A percentile compares a stretch with the other conserved stretches of the same genome.
Conservation (phyloP, 2,329 filamentous ascomycete species). For the Monosporascus ibericus region DNA sequence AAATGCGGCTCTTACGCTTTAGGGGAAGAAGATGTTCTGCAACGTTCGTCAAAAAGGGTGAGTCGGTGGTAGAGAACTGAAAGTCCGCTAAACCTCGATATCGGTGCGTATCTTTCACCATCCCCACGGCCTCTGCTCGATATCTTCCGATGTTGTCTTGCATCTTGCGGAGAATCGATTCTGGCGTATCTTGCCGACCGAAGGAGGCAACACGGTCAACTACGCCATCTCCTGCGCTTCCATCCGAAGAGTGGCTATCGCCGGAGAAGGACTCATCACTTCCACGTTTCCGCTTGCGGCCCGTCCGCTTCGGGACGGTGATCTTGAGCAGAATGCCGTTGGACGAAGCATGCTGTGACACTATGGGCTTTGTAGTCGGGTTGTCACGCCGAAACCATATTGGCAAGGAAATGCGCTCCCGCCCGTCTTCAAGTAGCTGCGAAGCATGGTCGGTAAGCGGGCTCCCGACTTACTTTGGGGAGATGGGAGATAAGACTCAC, state of each 20-base stretch:
- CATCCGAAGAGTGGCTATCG: constrained; percentile 28
- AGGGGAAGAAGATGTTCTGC: constrained; percentile 65
- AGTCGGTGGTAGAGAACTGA: constrained; percentile 66
- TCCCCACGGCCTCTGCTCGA: constrained; percentile 62
- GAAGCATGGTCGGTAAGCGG: constrained; percentile 3
- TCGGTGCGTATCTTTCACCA: constrained; percentile 74
- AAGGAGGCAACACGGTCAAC: constrained; percentile 33
- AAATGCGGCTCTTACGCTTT: constrained; percentile 45
- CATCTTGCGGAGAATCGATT: constrained; percentile 54
- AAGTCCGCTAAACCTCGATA: constrained; percentile 85
- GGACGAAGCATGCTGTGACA: constrained; percentile 68
- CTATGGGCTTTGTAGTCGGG: constrained; percentile 68
- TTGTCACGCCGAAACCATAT: constrained; percentile 78
- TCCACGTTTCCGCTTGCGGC: constrained; percentile 79
- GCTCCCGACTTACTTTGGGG: not conserved
- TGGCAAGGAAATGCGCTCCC: constrained; percentile 46
- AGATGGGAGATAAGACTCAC: constrained; percentile 17
- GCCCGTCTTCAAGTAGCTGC: constrained; percentile 20
- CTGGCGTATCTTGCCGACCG: constrained; percentile 46
- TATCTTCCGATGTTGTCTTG: constrained; percentile 66
- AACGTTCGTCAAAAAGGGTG: constrained; percentile 65
- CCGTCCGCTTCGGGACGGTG: constrained; percentile 79
- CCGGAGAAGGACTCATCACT: constrained; percentile 58
- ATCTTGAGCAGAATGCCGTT: constrained; percentile 85
- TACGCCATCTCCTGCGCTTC: constrained; percentile 9